These are phyloP conservation scores for Helichrysum umbraculigerum DNA, from an alignment of 129 eudicot genomes.

Conservation along the genomic window DNA sequence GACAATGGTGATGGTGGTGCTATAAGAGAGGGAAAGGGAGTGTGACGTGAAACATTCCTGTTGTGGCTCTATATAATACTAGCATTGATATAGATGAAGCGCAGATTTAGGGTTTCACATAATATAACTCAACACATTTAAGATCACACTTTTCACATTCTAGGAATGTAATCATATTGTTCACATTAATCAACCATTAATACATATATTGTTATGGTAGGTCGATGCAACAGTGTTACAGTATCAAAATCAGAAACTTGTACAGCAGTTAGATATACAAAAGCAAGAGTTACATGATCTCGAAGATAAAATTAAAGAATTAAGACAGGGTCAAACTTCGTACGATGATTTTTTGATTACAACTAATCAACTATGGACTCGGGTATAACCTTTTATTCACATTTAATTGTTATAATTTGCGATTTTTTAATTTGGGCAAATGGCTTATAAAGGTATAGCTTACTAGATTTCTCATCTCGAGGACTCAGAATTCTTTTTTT, in stretches of 20 bases:
- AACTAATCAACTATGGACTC: conserved; percentile 80
- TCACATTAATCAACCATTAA: no score
- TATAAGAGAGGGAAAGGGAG: no score
- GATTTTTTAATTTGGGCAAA: not conserved
- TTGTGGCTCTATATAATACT: not conserved
- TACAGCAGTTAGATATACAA: conserved; percentile 86
- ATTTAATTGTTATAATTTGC: conserved; percentile 9
- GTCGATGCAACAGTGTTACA: conserved; percentile 95
- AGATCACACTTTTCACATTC: not conserved
- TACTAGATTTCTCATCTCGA: not conserved
- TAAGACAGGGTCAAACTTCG: conserved; percentile 71
- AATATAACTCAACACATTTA: no score
- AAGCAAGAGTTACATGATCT: conserved; percentile 86
- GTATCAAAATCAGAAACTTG: conserved; percentile 90
- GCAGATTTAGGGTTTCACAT: conserved; percentile 27
- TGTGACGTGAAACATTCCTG: not conserved
- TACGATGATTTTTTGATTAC: conserved; percentile 65
- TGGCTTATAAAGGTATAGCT: not conserved
- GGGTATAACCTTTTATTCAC: conserved; percentile 42
- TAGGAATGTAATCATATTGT: not conserved
- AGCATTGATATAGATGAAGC: not conserved
- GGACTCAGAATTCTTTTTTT: not conserved
- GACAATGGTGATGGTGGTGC: not conserved
- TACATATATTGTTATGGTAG: conserved; percentile 39
- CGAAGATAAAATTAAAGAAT: conserved; percentile 70